Percentiles rank a stretch among this genome's conserved stretches.
Conservation (phyloP, 2,329 filamentous ascomycete species). For the Paracorniculantispora psalliotae region DNA sequence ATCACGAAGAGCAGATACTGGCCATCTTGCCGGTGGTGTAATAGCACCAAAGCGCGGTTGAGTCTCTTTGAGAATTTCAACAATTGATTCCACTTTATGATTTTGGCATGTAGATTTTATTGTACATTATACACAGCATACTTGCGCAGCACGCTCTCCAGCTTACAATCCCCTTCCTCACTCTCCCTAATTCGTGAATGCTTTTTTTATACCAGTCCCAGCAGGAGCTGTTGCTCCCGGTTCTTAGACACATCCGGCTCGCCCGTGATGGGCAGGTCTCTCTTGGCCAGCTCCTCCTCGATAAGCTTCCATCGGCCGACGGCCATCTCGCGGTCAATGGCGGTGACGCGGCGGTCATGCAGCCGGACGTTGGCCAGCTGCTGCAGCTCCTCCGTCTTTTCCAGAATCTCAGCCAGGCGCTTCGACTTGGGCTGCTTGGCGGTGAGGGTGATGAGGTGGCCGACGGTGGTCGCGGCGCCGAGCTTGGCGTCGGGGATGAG, state of each 20-base stretch:
- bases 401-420: conserved; percentile 60
- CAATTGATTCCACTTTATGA: background rate
- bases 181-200: background rate
- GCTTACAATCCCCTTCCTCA: background rate
- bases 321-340: conserved; percentile 65
- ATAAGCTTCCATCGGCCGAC: conserved; percentile 78
- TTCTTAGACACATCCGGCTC: conserved; percentile 34
- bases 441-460: conserved; percentile 50
- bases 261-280: conserved; percentile 55
- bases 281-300: conserved; percentile 60
- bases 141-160: background rate
- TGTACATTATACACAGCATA: conserved; percentile 12
- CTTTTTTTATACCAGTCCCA: background rate
- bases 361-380: conserved; percentile 67
- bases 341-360: conserved; percentile 58
- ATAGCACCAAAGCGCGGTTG: too few species aligned
- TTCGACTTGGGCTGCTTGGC: conserved; percentile 49
- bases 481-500: conserved; percentile 68
- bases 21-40: too few species aligned
- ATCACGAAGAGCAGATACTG: too few species aligned
- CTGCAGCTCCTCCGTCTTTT: conserved; percentile 38
- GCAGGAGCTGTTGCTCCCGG: conserved; percentile 18
- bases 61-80: too few species aligned
- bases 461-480: conserved; percentile 47
- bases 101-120: background rate